Base-by-base conservation (phyloP, 2,329 filamentous ascomycete species). In the Penicillium corylophilum region DNA sequence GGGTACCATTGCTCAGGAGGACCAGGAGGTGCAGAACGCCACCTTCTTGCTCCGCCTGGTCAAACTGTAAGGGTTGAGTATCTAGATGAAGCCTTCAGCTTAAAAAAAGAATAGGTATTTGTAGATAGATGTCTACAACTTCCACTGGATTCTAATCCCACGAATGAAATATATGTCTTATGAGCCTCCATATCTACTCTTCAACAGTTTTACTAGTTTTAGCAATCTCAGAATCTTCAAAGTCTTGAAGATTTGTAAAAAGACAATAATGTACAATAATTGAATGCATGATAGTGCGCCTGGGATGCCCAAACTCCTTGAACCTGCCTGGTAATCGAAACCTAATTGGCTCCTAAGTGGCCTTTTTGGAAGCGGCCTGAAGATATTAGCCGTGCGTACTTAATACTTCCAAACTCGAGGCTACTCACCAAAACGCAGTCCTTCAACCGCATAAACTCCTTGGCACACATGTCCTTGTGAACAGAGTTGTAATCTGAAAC, bases 401-500 rank as follows among this genome's bases (percentile, higher is more conserved):
- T 15, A 15, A 4, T 10, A 43, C 16, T 33, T 12, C 24, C 24
- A 45, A 10, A 23, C 12, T n/a, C 28, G 12, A 13, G 33, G 26
- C 22, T n/a, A 45, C 82, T 64, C 78, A 96, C 92, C 66, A 95
- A 66, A 67, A 90, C 95, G 68, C 93, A 97, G 60, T 95, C 80
- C 70, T 95, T 96, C 44, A 97, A 71, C 59, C 77, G 84, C 72
- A 94, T 77, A 62, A 99, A 97, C 67, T 96, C 91, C 51, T 84
- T 84, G 4, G 81, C 79, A 67, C 94, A 99, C 78, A 94, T 94
- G 68, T 96, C 90, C 68, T 95, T 95, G 63, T 91, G 83, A 3
- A 96, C 84, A 4, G 90, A 84, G 67, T 93, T 93, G 74, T 95
- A 97, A 68, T 97, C 93, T 35, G 84, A 83, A 45, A 93, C 82